Base-by-base conservation (phyloP, 2,329 filamentous ascomycete genomes). In the Exserohilum turcica region DNA sequence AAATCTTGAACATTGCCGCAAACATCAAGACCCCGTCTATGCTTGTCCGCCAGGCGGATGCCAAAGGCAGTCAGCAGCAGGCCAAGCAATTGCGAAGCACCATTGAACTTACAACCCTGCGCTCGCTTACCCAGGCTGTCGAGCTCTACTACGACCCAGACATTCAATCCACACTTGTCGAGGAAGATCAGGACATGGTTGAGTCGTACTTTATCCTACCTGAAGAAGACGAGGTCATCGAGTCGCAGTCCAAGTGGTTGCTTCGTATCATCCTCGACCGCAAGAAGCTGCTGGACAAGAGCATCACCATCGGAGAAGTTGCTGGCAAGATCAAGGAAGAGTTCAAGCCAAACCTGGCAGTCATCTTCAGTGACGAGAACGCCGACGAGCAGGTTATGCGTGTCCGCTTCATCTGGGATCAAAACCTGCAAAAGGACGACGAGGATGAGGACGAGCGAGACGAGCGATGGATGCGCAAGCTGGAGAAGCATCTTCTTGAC, bases 21-120 rank as follows among this genome's bases (percentile, higher is more conserved):
- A 95, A 97, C 77, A 97, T 99, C 81, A 99, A 97, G 82, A 99
- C 94, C 0, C 94, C 94, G 2, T 92, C 91, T 45, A 97, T 99
- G 93, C 88, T 90, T 56, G 91, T 99, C 31, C 96, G 92, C 71
- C 84, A 96, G 64, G 82, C 88, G 45, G 81, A 83, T 21, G 10
- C 47, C 12, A 75, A 81, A 13, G 84, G 82, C 33, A 85, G 84
- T 53, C 90, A 96, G 73, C 89, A 95, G 46, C 82, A 86, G 50
- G 92, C 91, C 40, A 97, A 87, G 59, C 90, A 90, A 44, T 82
- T 99, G 60, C 91, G 94, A 74, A 96, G 90, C 73, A 83, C 86
- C 62, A 92, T 99, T 24, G 94, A 99, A 76, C 92, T 97, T 74
- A 97, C 95, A 13, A 97, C 90, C 64, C 80, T 99, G 59, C 89